Evolutionary conservation across 805 yeast species (phyloP), one percentile per base, ranked within the genome.

Genomic region (Lipomyces japonicus): DNA sequence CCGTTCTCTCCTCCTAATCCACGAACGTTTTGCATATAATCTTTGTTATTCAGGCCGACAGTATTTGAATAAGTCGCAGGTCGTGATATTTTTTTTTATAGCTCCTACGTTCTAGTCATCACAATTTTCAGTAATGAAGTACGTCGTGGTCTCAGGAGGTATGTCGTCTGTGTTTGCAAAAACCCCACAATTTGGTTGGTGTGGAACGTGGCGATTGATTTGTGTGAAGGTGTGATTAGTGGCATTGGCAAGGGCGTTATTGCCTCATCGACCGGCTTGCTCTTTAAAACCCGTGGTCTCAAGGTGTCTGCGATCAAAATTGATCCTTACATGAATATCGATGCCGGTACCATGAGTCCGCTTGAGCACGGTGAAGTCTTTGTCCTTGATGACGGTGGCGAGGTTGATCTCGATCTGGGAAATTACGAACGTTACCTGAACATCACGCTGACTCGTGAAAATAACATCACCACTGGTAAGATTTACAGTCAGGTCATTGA

Each of bases 261-360:
- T 50, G 98, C 99, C 54, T 89, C 97, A 31, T 88, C 97, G 53
- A 93, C 97, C 30, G 99, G 99, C 54, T 81, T 93, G 72, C 71
- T 93, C 58, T 78, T 93, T 71, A 93, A 93, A 71, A 90, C 98
- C 36, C 73, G 87, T 51, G 99, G 99, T 54, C 77, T 86, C 64
- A 83, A 95, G 67, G 97, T 91, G 56, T 91, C 98, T 3, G 89
- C 97, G 14, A 91, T 93, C 74, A 93, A 93, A 71, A 93, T 93
- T 65, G 99, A 93, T 74, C 99, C 99, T 36, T 93, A 93, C 72
- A 86, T 93, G 95, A 93, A 93, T 73, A 88, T 93, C 61, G 99
- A 93, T 74, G 99, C 99, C 35, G 99, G 99, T 63, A 93, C 99
- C 39, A 93, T 93, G 99, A 87, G 96, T 37, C 99, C 99, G 21